Evolutionary conservation across 495 filamentous ascomycete species (phyloP), one percentile per base, ranked within the genome.

Genomic region (Polyplosphaeria fusca): DNA sequence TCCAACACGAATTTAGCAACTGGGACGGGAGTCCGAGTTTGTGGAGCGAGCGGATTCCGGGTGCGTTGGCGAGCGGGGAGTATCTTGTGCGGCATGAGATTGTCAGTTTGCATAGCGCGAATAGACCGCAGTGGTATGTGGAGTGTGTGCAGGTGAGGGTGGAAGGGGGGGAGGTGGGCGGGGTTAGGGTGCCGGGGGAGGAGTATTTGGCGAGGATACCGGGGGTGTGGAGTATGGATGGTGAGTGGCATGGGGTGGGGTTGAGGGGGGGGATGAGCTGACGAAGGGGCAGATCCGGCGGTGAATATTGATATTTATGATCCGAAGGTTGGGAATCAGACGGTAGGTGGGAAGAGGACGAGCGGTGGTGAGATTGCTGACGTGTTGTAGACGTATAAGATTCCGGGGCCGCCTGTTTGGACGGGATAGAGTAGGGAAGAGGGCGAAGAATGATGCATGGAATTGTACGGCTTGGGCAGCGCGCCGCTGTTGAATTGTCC

Each of bases 11-110:
- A 12, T 59, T 58, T 45, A 7, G 2, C 1, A 20, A 19, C 13
- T 63, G 60, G 60, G 60, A 59, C 41, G 55, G 60, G 2, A 40
- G 9, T 0, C 42, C 48, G 16, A 59, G 55, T 49, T 35, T 59
- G 18, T 63, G 60, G 60, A 43, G 22, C 2, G 57, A 60, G 52
- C 66, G 18, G 16, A 65, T 75, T 19, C 74, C 71, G 9, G 50
- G 39, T 45, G 63, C 55, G 40, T 56, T 75, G n/a, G 70, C 63
- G n/a, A 48, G 63, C 0, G 73, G 74, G 41, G 67, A 67, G 47
- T 76, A 75, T 56, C 54, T 76, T 20, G 65, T 76, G 30, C 65
- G 72, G n/a, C 71, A 76, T 58, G 71, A 74, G 59, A 65, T 72
- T 39, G 65, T 72, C 19, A 65, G 52, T 45, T 39, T 63, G 46